A percentile compares a stretch with the other conserved stretches of the same genome.
These are phyloP conservation scores for Dillenia suffruticosa DNA, from an alignment of 164 flowering plant genomes.

Conservation along the genomic window DNA sequence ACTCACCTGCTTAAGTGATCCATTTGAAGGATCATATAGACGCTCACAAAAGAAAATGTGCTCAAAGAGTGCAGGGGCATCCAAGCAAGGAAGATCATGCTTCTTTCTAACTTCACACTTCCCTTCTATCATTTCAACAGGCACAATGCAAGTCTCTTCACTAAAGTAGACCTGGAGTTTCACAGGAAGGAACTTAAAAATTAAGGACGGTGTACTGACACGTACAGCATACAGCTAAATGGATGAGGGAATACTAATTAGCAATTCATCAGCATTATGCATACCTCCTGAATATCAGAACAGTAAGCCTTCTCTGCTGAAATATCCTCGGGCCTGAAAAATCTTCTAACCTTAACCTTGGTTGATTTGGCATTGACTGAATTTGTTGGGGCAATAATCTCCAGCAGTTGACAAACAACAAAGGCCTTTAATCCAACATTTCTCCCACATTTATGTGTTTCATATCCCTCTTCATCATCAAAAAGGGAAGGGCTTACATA, in stretches of 20 bases:
- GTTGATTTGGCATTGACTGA: constrained; percentile 29
- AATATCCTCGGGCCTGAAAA: constrained; percentile 89
- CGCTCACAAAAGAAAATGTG: constrained; percentile 85
- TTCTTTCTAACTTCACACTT: constrained; percentile 78
- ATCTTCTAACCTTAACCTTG: constrained; percentile 61
- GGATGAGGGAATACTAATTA: too few species aligned
- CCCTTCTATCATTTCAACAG: constrained; percentile 59
- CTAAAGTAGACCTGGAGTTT: constrained; percentile 72
- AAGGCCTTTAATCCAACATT: constrained; percentile 82
- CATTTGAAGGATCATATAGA: constrained; percentile 70
- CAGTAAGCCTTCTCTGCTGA: constrained; percentile 78
- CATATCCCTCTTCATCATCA: constrained; percentile 28
- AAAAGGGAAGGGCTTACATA: constrained; percentile 56
- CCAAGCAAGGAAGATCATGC: constrained; percentile 47
- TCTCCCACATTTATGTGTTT: constrained; percentile 69
- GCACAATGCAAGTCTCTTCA: constrained; percentile 43
- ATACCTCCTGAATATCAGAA: constrained; percentile 86
- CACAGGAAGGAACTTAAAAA: neutral
- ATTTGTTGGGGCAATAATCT: constrained; percentile 35
- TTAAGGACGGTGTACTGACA: neutral
- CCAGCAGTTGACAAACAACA: constrained; percentile 75
- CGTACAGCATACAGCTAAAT: too few species aligned
- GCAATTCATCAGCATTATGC: neutral
- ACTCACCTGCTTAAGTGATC: constrained; percentile 77
- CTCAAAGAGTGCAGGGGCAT: constrained; percentile 45